A percentile compares a stretch with the other conserved stretches of the same genome.
phyloP scores from a whole-genome alignment of 2,329 filamentous ascomycete genomes.

The Emergomyces orientalis region DNA sequence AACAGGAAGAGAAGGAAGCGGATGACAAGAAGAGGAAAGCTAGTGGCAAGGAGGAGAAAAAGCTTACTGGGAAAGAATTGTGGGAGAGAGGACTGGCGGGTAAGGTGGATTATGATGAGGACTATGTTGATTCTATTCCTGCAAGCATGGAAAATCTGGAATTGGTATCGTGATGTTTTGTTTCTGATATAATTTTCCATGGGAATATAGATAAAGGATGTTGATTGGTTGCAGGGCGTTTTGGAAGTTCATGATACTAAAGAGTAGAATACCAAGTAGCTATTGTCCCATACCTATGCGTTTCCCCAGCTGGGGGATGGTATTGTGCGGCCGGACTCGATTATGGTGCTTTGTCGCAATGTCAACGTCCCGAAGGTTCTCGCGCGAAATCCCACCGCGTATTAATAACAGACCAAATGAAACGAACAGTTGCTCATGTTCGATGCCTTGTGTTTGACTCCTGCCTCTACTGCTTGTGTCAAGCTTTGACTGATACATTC shows the following conservation, averaged over 20 bases:
- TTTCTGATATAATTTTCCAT: background rate
- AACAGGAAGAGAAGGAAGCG: constrained; percentile 64
- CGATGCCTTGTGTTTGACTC: background rate
- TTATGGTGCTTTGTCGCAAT: background rate
- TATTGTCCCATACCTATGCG: background rate
- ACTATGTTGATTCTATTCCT: constrained; percentile 54
- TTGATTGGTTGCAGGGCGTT: background rate
- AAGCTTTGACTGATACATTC: background rate
- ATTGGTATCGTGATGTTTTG: constrained; percentile 46
- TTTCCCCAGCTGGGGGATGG: background rate
- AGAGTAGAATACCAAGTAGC: background rate
- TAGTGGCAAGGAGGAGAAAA: constrained; percentile 56
- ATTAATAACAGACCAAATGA: too few relatives aligned
- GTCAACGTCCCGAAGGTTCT: background rate
- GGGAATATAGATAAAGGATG: background rate
- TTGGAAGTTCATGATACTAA: background rate
- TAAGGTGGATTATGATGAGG: constrained; percentile 57
- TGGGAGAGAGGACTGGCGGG: constrained; percentile 66
- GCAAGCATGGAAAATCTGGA: constrained; percentile 61
- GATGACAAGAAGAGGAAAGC: constrained; percentile 72
- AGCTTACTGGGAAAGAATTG: constrained; percentile 62
- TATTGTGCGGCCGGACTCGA: background rate
- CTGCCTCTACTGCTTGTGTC: too few relatives aligned
- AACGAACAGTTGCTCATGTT: background rate
- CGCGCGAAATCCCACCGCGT: background rate